These are phyloP conservation scores for Rhododendron williamsianum DNA, from an alignment of 148 eudicot genomes.

Conservation along the genomic window DNA sequence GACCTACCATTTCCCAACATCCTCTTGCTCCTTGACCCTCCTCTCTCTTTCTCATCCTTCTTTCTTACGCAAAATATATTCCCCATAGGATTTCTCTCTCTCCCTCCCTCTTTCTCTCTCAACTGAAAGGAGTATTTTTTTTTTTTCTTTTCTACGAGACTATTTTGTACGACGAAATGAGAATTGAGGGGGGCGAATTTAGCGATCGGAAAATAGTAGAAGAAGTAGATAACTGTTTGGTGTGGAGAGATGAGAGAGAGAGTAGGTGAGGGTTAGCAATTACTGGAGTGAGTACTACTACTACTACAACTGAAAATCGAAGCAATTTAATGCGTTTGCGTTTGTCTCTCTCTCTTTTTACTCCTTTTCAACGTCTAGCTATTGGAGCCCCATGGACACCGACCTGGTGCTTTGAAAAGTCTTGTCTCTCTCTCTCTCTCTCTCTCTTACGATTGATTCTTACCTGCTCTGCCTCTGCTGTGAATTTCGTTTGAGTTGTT, in stretches of 20 bases:
- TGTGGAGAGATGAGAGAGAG: background rate
- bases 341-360: background rate
- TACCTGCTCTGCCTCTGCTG: background rate
- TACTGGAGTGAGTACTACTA: background rate
- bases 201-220: background rate
- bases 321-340: background rate
- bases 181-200: background rate
- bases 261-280: background rate
- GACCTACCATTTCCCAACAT: slow-evolving; percentile 47
- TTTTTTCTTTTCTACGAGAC: too few relatives aligned
- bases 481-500: background rate
- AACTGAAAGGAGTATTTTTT: too few relatives aligned
- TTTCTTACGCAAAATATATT: slow-evolving; percentile 64
- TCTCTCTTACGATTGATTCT: background rate
- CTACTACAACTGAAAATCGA: background rate
- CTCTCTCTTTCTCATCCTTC: slow-evolving; percentile 34
- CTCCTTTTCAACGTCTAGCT: background rate
- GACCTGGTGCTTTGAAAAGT: background rate
- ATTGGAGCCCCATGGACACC: background rate
- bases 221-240: background rate
- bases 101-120: background rate
- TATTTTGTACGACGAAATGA: background rate
- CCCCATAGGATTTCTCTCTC: slow-evolving; percentile 40
- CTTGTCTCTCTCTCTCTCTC: background rate
- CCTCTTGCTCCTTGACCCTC: slow-evolving; percentile 44